Conservation (phyloP, 768 basidiomycete genomes). For the Boletus edulis region DNA sequence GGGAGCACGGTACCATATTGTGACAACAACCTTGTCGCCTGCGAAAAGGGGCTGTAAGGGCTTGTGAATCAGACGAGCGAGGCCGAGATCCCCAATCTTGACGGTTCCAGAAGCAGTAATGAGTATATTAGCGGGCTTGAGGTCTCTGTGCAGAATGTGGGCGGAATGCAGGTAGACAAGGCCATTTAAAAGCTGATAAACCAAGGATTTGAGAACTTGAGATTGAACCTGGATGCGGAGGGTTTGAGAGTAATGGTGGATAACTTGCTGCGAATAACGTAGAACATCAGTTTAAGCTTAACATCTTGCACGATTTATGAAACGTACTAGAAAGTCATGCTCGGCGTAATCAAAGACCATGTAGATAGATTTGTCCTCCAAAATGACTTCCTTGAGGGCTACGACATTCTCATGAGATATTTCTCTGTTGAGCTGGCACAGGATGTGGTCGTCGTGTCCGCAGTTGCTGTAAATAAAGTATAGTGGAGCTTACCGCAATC, state of each 20-base stretch:
- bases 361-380: slow-evolving; percentile 98
- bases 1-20: slow-evolving; percentile 98
- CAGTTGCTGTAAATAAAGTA: slow-evolving; percentile 14
- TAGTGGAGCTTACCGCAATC: slow-evolving; percentile 68
- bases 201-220: slow-evolving; percentile 86
- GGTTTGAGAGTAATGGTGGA: slow-evolving; percentile 95
- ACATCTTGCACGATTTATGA: background rate
- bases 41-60: slow-evolving; percentile 89
- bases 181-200: slow-evolving; percentile 93
- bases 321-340: slow-evolving; percentile 90
- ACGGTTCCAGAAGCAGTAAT: slow-evolving; percentile 86
- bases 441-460: background rate
- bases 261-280: slow-evolving; percentile 74
- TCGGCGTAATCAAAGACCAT: slow-evolving; percentile 99
- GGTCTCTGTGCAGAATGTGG: slow-evolving; percentile 94
- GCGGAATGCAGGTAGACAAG: slow-evolving; percentile 92
- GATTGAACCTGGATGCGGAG: slow-evolving; percentile 72
- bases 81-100: slow-evolving; percentile 97
- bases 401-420: slow-evolving; percentile 90
- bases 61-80: slow-evolving; percentile 87
- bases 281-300: background rate
- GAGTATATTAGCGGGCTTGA: slow-evolving; percentile 98
- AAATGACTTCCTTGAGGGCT: slow-evolving; percentile 87
- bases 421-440: slow-evolving; percentile 75
- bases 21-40: slow-evolving; percentile 98